Evolutionary conservation across 2,329 filamentous ascomycete species (phyloP).

Genomic region (Lachnellula occidentalis): DNA sequence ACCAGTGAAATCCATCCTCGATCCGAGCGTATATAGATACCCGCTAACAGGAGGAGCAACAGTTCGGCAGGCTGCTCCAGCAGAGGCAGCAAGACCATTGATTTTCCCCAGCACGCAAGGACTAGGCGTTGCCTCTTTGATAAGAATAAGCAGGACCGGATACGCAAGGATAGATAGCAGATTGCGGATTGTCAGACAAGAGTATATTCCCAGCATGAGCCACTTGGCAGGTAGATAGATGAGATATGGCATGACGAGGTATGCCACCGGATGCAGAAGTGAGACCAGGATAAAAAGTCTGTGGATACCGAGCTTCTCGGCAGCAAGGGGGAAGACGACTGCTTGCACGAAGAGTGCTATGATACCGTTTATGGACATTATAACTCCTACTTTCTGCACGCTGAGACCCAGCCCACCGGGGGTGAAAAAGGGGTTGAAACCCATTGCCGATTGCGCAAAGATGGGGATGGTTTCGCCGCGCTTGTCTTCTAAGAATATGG

Average conservation of each 20-base stretch:
- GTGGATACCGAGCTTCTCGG: slow-evolving; percentile 53
- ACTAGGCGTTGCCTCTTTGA: slow-evolving; percentile 60
- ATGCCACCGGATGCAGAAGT: slow-evolving; percentile 56
- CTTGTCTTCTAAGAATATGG: slow-evolving; percentile 86
- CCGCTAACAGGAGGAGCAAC: slow-evolving; percentile 60
- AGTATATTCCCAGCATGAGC: slow-evolving; percentile 54
- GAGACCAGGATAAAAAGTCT: slow-evolving; percentile 51
- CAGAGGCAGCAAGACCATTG: slow-evolving; percentile 61
- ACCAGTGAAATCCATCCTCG: slow-evolving; percentile 52
- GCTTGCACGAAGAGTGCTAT: slow-evolving; percentile 56
- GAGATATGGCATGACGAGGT: slow-evolving; percentile 54
- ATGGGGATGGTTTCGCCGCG: slow-evolving; percentile 35
- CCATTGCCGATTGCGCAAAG: slow-evolving; percentile 14
- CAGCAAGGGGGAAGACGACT: slow-evolving; percentile 55
- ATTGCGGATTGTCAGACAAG: slow-evolving; percentile 44
- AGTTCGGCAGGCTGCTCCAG: slow-evolving; percentile 61
- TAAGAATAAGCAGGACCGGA: slow-evolving; percentile 59
- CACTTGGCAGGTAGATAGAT: slow-evolving; percentile 46
- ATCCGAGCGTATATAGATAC: slow-evolving; percentile 57
- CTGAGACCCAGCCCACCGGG: slow-evolving; percentile 59
- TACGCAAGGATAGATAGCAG: slow-evolving; percentile 58
- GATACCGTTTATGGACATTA: slow-evolving; percentile 53
- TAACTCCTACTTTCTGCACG: slow-evolving; percentile 55
- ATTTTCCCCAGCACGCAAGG: slow-evolving; percentile 54
- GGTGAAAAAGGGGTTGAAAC: slow-evolving; percentile 45